phyloP scores from a whole-genome alignment of 2,329 filamentous ascomycete species.

The Tolypocladium pustulatum region DNA sequence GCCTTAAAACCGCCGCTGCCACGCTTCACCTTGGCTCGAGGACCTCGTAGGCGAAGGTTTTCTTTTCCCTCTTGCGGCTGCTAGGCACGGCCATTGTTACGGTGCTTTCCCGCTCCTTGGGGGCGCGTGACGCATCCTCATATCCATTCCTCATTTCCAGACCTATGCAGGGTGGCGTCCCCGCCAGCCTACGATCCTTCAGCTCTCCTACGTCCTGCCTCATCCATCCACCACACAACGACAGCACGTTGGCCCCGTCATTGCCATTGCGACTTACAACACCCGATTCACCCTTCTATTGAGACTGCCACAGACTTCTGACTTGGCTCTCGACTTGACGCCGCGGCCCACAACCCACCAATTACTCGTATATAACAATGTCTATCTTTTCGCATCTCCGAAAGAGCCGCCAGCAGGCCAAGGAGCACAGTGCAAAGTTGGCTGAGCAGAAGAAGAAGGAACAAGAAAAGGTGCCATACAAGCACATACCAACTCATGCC shows the following conservation, averaged over 20 bases:
- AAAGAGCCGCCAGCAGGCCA: slow-evolving; percentile 41
- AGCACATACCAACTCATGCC: slow-evolving; percentile 52
- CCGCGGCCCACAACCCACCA: not conserved
- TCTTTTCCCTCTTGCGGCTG: not conserved
- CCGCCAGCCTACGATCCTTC: not conserved
- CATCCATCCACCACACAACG: not conserved
- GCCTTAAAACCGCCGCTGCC: not conserved
- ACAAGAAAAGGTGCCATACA: slow-evolving; percentile 33
- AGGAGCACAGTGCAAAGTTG: slow-evolving; percentile 39
- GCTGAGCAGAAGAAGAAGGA: slow-evolving; percentile 35
- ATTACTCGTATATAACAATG: slow-evolving; percentile 27
- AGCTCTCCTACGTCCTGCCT: not conserved
- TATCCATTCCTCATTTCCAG: not conserved
- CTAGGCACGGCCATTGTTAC: not conserved
- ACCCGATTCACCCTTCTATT: not conserved
- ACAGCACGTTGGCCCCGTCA: not conserved
- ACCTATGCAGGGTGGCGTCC: not conserved
- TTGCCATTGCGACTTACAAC: not conserved
- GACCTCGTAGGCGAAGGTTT: not conserved
- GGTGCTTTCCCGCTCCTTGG: not conserved
- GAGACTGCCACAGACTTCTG: not conserved
- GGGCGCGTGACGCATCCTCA: not conserved
- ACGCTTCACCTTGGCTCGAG: not conserved
- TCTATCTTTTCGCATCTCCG: slow-evolving; percentile 46
- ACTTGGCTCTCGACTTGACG: not conserved